phyloP scores from a whole-genome alignment of 106 monocot genomes.

The Narthecium ossifragum region DNA sequence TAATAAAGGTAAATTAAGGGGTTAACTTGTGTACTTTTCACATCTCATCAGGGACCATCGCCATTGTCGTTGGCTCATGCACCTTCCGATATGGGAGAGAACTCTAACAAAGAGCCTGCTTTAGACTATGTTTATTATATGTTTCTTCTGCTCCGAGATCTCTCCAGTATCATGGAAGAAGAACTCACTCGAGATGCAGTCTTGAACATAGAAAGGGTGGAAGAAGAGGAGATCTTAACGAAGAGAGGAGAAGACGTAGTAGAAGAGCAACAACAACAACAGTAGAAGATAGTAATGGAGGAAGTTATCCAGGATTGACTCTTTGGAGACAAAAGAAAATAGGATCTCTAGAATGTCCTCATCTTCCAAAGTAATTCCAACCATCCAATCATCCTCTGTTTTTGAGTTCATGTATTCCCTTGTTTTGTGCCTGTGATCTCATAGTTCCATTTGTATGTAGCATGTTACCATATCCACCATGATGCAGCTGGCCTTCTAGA shows the following conservation, averaged over 20 bases:
- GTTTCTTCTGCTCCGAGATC: no score
- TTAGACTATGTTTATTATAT: no score
- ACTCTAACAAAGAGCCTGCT: no score
- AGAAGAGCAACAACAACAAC: neutral
- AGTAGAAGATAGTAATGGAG: neutral
- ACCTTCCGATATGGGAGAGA: no score
- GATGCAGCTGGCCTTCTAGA: constrained; percentile 45
- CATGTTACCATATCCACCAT: constrained; percentile 15
- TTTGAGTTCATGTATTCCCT: neutral
- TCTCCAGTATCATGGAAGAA: constrained; percentile 7
- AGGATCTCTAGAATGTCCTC: constrained; percentile 7
- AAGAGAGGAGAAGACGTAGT: neutral
- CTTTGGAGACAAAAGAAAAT: constrained; percentile 11
- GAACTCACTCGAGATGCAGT: neutral
- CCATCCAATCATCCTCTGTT: no score
- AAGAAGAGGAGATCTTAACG: neutral
- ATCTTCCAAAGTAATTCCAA: constrained; percentile 5
- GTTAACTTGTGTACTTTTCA: no score
- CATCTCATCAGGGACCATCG: no score
- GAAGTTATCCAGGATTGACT: constrained; percentile 9
- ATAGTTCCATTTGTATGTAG: neutral
- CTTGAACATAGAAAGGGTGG: constrained; percentile 11
- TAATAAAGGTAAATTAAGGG: no score
- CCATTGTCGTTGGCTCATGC: no score
- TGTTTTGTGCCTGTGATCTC: neutral